Evolutionary conservation across 805 yeast species (phyloP).

Genomic region (Starmerella riodocensis): DNA sequence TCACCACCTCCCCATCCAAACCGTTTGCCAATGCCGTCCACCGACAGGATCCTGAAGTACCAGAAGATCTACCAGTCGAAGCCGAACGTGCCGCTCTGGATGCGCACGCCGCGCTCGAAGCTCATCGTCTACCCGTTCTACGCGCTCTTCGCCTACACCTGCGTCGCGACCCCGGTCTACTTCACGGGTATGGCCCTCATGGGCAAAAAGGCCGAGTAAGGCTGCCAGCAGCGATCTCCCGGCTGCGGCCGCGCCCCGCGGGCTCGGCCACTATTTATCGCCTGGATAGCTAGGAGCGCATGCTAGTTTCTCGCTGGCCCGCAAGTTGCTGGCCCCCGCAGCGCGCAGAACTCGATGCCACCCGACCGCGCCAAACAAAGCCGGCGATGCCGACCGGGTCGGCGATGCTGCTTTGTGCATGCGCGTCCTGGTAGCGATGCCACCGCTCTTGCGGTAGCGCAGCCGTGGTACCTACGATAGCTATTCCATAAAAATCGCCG

Average conservation of each 20-base stretch:
- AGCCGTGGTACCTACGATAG: not conserved
- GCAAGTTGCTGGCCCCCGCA: too few relatives aligned
- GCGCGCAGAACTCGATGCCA: too few relatives aligned
- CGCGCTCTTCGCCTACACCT: slow-evolving; percentile 54
- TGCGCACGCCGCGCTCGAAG: slow-evolving; percentile 53
- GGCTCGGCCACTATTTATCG: too few relatives aligned
- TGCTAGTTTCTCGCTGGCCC: too few relatives aligned
- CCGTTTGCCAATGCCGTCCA: slow-evolving; percentile 12
- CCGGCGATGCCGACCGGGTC: too few relatives aligned
- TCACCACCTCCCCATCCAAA: not conserved
- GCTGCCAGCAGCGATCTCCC: too few relatives aligned
- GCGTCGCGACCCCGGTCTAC: slow-evolving; percentile 49
- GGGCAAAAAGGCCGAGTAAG: slow-evolving; percentile 49
- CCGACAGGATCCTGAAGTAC: slow-evolving; percentile 23
- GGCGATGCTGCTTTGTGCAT: too few relatives aligned
- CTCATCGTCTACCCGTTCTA: slow-evolving; percentile 63
- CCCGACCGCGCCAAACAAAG: too few relatives aligned
- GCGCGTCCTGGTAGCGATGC: too few relatives aligned
- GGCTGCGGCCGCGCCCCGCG: too few relatives aligned
- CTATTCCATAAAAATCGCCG: not conserved
- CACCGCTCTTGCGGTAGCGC: too few relatives aligned
- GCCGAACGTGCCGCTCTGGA: slow-evolving; percentile 28
- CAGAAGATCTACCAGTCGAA: slow-evolving; percentile 29
- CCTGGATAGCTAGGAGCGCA: too few relatives aligned
- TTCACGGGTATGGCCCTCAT: slow-evolving; percentile 59